These are phyloP conservation scores for Nothomitra cinnamomea DNA, from an alignment of 2,329 filamentous ascomycete species.

Conservation along the genomic window DNA sequence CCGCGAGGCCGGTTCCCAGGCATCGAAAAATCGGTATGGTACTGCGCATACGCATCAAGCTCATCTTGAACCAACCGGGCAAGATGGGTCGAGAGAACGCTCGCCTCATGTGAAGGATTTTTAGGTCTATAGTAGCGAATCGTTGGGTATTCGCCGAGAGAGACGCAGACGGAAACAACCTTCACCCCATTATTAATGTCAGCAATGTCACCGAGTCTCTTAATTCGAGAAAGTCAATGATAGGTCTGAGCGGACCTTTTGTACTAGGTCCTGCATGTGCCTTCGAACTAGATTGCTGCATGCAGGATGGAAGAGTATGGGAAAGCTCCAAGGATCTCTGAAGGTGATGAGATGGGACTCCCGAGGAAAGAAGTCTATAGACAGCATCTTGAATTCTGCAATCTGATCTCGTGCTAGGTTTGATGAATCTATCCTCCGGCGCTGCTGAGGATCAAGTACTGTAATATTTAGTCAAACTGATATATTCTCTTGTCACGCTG, in stretches of 20 bases:
- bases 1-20: slow-evolving; percentile 62
- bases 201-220: slow-evolving; percentile 9
- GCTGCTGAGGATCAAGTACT: slow-evolving; percentile 52
- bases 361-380: slow-evolving; percentile 76
- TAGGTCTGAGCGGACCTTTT: slow-evolving; percentile 50
- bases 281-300: slow-evolving; percentile 70
- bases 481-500: slow-evolving; percentile 5
- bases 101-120: slow-evolving; percentile 66
- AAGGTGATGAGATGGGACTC: slow-evolving; percentile 89
- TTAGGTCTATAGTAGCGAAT: slow-evolving; percentile 78
- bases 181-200: slow-evolving; percentile 20
- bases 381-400: slow-evolving; percentile 63
- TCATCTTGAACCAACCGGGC: slow-evolving; percentile 85
- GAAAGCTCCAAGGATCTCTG: slow-evolving; percentile 89
- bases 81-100: slow-evolving; percentile 71
- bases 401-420: slow-evolving; percentile 55
- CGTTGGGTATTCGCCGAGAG: slow-evolving; percentile 82
- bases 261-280: slow-evolving; percentile 71
- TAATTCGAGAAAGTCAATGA: neutral
- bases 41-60: slow-evolving; percentile 74
- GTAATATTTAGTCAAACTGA: slow-evolving; percentile 17
- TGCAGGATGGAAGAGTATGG: slow-evolving; percentile 72
- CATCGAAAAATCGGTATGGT: slow-evolving; percentile 70
- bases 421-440: slow-evolving; percentile 58
- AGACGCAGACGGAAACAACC: slow-evolving; percentile 77